Evolutionary conservation across 495 filamentous ascomycete species (phyloP), one percentile per base, ranked within the genome.

Genomic region (Xylaria sp.): DNA sequence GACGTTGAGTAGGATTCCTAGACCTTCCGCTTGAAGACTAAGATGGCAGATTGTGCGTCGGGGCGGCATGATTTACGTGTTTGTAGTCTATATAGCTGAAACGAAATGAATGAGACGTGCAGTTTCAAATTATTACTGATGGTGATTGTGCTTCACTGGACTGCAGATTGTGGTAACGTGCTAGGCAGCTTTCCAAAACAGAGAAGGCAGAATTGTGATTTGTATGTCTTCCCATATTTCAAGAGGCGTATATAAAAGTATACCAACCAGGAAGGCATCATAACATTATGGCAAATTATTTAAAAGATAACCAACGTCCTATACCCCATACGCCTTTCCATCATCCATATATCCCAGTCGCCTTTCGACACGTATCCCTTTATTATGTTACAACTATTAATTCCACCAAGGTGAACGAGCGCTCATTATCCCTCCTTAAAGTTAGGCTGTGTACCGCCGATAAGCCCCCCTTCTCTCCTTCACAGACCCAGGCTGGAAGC

Each of bases 401-500:
- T 7, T 14, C 21, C 21, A 37, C 26, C 0, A 7, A 43, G 21
- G 2, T 14, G 7, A 31, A 1, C 7, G 8, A 37, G 19, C 31
- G 15, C 29, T 53, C 50, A 14, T 29, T 17, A 5, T 29, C 50
- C n/a, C 44, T 48, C 44, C n/a, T 21, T 19, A 7, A 21, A 11
- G 21, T 21, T 3, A 53, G 50, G 14, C 0, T 53, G 0, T 5
- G 0, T 0, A 15, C 11, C 3, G 12, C 24, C 12, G 5, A 17
- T 29, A 9, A 6, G 26, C 12, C 29, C 57, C 37, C 19, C 19
- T 21, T 29, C 11, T n/a, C n/a, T n/a, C n/a, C 2, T 61, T 48
- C 48, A 68, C 17, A 68, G 17, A 5, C 64, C 64, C 19, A 68
- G 9, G 15, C 52, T 37, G 2, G 66, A 68, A 46, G 48, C 53